These are phyloP conservation scores for Mycena maculata DNA, from an alignment of 768 basidiomycete genomes.

Conservation along the genomic window DNA sequence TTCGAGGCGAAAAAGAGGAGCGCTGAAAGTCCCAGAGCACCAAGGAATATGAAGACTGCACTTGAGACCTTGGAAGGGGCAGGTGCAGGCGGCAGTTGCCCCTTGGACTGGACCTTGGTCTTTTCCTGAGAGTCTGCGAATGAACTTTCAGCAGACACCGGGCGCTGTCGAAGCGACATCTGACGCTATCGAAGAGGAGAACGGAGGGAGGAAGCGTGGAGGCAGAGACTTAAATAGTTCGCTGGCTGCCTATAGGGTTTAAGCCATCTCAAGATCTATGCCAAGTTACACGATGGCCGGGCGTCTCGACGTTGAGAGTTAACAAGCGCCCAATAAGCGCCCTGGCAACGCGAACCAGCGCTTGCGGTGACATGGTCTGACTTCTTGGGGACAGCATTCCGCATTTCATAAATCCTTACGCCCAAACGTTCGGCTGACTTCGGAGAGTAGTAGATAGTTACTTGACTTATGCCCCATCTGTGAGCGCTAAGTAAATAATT, in stretches of 20 bases:
- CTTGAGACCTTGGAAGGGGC: conserved; percentile 6
- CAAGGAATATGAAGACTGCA: conserved; percentile 22
- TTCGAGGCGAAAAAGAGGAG: conserved; percentile 21
- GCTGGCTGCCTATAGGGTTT: not conserved
- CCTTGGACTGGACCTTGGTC: not conserved
- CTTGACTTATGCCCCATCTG: no score
- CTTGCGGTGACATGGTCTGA: no score
- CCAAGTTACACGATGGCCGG: conserved; percentile 20
- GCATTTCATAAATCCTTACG: no score
- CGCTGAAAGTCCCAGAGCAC: conserved; percentile 27
- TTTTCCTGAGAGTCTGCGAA: conserved; percentile 11
- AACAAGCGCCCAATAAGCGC: conserved; percentile 12
- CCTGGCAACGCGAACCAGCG: not conserved
- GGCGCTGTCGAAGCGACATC: conserved; percentile 32
- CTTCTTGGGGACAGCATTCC: no score
- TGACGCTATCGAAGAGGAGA: not conserved
- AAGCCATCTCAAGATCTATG: conserved; percentile 18
- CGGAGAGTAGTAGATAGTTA: no score
- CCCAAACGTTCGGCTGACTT: no score
- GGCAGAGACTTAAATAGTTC: conserved; percentile 17
- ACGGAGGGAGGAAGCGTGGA: not conserved
- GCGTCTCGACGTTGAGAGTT: not conserved
- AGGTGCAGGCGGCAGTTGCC: not conserved
- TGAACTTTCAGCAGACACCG: conserved; percentile 24
- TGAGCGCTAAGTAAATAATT: no score